phyloP scores from a whole-genome alignment of 2,329 filamentous ascomycete genomes.

The Domatiomyces globalis region DNA sequence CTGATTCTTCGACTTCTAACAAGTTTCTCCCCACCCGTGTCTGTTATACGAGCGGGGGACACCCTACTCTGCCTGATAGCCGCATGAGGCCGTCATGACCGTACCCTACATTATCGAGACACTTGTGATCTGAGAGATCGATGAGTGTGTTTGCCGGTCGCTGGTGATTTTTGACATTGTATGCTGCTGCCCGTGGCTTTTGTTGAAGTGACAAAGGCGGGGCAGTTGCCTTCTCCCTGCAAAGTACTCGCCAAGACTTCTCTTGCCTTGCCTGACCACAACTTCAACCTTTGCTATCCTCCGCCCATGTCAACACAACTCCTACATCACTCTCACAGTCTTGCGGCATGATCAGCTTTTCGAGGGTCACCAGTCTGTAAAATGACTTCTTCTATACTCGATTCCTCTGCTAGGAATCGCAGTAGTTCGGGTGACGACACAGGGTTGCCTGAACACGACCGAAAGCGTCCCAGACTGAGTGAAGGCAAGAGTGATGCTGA shows the following conservation, averaged over 20 bases:
- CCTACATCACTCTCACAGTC: background rate
- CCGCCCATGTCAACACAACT: background rate
- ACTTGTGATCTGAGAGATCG: background rate
- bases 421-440: constrained; percentile 15
- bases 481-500: constrained; percentile 11
- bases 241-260: background rate
- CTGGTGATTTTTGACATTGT: background rate
- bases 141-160: background rate
- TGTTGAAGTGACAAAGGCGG: background rate
- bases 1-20: background rate
- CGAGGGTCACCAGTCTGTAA: constrained; percentile 1
- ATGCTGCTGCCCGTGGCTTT: background rate
- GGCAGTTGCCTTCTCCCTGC: background rate
- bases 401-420: constrained; percentile 15
- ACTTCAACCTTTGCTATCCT: background rate
- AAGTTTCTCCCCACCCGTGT: background rate
- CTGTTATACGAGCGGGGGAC: background rate
- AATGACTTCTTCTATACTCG: constrained; percentile 14
- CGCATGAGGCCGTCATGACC: background rate
- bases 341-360: background rate
- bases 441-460: constrained; percentile 17
- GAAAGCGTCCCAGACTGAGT: constrained; percentile 18
- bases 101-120: background rate
- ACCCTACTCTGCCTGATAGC: background rate
- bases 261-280: background rate